A percentile compares a stretch with the other conserved stretches of the same genome.
Conservation (phyloP, 2,329 filamentous ascomycete species). For the Leptographium wingfieldii region DNA sequence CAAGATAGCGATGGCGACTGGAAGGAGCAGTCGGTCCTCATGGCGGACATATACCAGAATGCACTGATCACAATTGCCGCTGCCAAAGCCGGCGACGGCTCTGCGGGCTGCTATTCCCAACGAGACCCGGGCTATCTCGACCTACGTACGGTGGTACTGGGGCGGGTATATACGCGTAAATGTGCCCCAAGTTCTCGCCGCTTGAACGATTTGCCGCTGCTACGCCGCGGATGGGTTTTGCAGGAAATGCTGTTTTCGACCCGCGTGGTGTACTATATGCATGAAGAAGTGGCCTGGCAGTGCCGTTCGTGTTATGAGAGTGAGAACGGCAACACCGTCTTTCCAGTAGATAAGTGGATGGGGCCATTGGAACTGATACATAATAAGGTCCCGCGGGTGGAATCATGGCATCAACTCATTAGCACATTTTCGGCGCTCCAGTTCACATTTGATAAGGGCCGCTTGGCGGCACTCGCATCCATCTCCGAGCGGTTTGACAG, state of each 20-base stretch:
- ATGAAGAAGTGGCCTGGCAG: neutral
- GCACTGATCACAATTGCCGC: neutral
- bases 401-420: neutral
- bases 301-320: neutral
- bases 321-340: neutral
- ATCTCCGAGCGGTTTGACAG: neutral
- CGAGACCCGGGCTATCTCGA: neutral
- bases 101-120: neutral
- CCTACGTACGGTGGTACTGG: neutral
- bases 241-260: neutral
- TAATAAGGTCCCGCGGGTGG: neutral
- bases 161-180: neutral
- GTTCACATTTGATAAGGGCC: neutral
- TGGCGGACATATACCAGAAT: neutral
- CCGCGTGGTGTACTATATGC: neutral
- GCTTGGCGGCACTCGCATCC: neutral
- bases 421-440: neutral
- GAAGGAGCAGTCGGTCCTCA: neutral
- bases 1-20: neutral
- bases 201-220: neutral
- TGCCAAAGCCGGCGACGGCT: neutral
- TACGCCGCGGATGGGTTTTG: neutral
- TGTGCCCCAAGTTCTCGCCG: neutral
- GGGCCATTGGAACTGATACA: neutral
- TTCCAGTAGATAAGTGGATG: neutral